Evolutionary conservation across 139 green algal species (phyloP).

Genomic region (Gonium pectorale): DNA sequence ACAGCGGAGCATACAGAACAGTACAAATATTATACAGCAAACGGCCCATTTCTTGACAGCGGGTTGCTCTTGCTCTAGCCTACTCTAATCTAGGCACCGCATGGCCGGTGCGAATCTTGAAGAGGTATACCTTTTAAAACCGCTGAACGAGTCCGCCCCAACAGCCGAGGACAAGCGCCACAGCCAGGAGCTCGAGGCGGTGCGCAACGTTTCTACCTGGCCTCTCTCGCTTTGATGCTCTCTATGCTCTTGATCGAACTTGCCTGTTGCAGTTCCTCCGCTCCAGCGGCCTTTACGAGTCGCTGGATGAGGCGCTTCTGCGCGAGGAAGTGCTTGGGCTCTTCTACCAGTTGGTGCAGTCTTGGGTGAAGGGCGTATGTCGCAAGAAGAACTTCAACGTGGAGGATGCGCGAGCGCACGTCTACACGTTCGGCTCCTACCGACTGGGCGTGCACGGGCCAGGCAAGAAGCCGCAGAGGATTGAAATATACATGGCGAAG

Average conservation of each 20-base stretch:
- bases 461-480: constrained; percentile 51
- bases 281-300: constrained; percentile 72
- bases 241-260: not conserved
- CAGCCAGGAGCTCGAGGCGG: constrained; percentile 62
- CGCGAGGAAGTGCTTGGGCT: constrained; percentile 77
- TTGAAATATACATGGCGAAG: not conserved
- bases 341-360: constrained; percentile 73
- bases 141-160: not conserved
- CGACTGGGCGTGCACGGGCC: constrained; percentile 94
- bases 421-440: constrained; percentile 97
- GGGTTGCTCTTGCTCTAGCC: too few species aligned
- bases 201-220: constrained; percentile 12
- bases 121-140: constrained; percentile 29
- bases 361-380: constrained; percentile 75
- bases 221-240: not conserved
- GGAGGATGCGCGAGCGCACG: constrained; percentile 86
- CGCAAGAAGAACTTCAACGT: constrained; percentile 54
- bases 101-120: constrained; percentile 20
- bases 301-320: constrained; percentile 56
- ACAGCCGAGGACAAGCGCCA: constrained; percentile 50
- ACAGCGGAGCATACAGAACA: too few species aligned
- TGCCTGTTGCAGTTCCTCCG: constrained; percentile 61
- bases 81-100: too few species aligned
- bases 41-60: too few species aligned
- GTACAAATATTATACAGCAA: too few species aligned